These are phyloP conservation scores for Hanseniaspora singularis DNA, from an alignment of 805 yeast species.

Conservation along the genomic window DNA sequence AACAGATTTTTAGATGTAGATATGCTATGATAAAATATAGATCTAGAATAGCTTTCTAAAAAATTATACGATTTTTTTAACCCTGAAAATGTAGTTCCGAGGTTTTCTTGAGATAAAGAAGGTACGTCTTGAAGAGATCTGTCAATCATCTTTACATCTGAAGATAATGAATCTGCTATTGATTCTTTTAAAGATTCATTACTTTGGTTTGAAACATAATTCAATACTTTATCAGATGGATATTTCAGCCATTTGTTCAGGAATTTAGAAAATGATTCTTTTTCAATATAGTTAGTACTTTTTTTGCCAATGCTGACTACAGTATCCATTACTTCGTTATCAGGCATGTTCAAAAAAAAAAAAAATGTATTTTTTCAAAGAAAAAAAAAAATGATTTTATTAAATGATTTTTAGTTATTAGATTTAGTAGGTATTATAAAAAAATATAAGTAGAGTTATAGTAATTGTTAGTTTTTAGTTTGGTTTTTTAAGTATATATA, in stretches of 20 bases:
- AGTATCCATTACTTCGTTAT: not conserved
- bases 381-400: no score
- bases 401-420: no score
- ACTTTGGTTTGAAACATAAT: not conserved
- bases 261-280: not conserved
- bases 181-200: not conserved
- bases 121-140: no score
- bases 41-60: not conserved
- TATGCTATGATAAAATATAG: not conserved
- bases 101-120: no score
- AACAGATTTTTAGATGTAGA: not conserved
- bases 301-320: not conserved
- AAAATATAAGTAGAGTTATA: no score
- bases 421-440: no score
- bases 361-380: not conserved
- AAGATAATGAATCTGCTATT: not conserved
- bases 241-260: conserved; percentile 8
- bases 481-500: no score
- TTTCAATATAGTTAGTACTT: not conserved
- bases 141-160: no score
- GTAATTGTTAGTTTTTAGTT: no score
- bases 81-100: not conserved
- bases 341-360: not conserved
- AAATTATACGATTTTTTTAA: not conserved
- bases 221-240: conserved; percentile 4